A percentile compares a stretch with the other conserved stretches of the same genome.
Evolutionary conservation across 306 rosid genomes (phyloP).

Genomic region (Casuarina equisetifolia): DNA sequence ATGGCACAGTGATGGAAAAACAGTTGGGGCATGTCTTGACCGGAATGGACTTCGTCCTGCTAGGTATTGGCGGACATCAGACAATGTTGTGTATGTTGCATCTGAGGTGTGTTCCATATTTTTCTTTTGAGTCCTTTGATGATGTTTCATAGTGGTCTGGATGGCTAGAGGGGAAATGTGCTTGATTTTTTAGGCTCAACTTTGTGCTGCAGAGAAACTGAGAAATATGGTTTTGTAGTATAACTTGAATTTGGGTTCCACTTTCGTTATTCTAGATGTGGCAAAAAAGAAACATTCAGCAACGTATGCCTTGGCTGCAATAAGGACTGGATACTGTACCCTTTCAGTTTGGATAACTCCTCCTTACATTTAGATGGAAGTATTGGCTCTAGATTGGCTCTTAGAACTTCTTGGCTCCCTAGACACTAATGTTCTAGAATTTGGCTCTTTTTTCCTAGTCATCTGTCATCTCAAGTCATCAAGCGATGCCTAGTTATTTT

Average conservation of each 20-base stretch:
- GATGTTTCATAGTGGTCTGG: constrained; percentile 24
- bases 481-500: neutral
- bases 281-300: neutral
- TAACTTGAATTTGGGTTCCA: neutral
- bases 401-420: constrained; percentile 2
- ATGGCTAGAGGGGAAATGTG: constrained; percentile 17
- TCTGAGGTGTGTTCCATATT: constrained; percentile 76
- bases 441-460: constrained; percentile 5
- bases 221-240: neutral
- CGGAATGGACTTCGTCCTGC: constrained; percentile 99
- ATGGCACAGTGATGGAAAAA: constrained; percentile 89
- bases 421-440: neutral
- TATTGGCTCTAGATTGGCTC: neutral
- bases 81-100: constrained; percentile 95
- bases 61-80: constrained; percentile 98
- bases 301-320: no score
- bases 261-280: neutral
- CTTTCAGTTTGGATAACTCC: neutral
- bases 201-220: constrained; percentile 17
- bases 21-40: constrained; percentile 97
- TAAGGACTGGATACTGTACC: no score
- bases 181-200: constrained; percentile 14
- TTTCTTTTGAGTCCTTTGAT: constrained; percentile 22
- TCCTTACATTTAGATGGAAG: neutral
- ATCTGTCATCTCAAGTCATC: constrained; percentile 7